These are phyloP conservation scores for Aspergillus saccharolyticus DNA, from an alignment of 495 filamentous ascomycete genomes.

Conservation along the genomic window DNA sequence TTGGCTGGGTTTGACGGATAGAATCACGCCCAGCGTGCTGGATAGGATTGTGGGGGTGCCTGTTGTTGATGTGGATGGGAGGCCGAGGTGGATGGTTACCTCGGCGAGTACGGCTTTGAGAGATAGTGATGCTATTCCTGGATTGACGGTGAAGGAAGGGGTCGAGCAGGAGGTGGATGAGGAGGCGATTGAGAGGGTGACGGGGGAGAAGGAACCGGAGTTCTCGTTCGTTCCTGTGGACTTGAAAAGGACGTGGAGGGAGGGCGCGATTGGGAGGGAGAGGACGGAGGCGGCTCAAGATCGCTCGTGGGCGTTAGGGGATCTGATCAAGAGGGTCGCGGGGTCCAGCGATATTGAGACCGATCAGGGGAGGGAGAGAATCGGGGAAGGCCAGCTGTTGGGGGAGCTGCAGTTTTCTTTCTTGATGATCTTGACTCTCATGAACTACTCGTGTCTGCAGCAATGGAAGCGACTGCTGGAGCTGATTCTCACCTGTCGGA, in stretches of 20 bases:
- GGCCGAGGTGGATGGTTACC: conserved; percentile 41
- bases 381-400: conserved; percentile 50
- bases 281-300: conserved; percentile 68
- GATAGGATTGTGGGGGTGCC: conserved; percentile 35
- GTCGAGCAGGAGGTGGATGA: conserved; percentile 6
- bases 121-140: conserved; percentile 49
- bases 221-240: conserved; percentile 46
- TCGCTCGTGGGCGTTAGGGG: conserved; percentile 61
- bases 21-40: conserved; percentile 35
- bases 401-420: conserved; percentile 87
- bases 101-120: conserved; percentile 41
- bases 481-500: conserved; percentile 64
- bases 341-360: conserved; percentile 12
- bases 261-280: conserved; percentile 64
- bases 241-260: conserved; percentile 60
- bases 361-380: conserved; percentile 13
- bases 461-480: conserved; percentile 79
- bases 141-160: conserved; percentile 27
- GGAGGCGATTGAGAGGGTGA: background rate
- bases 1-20: conserved; percentile 40
- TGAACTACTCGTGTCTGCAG: conserved; percentile 79
- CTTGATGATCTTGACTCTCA: conserved; percentile 71
- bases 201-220: conserved; percentile 33
- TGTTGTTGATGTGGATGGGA: conserved; percentile 34
- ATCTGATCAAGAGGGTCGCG: conserved; percentile 40